phyloP scores from a whole-genome alignment of 2,329 filamentous ascomycete species.

The Fusarium newnesense region DNA sequence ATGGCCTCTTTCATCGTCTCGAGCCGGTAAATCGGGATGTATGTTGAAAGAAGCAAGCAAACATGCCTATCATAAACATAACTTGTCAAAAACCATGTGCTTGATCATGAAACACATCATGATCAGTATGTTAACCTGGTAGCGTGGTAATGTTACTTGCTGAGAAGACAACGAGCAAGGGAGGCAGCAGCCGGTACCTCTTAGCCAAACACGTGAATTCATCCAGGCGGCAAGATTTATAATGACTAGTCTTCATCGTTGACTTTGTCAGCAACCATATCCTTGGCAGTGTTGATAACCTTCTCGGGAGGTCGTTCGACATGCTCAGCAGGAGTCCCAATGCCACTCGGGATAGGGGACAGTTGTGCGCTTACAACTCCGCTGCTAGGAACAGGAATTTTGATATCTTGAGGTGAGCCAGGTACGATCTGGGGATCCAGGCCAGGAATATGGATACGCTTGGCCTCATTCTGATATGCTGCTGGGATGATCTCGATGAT shows the following conservation, averaged over 20 bases:
- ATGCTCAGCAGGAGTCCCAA: slow-evolving; percentile 59
- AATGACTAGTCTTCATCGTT: slow-evolving; percentile 60
- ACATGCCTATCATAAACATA: background rate
- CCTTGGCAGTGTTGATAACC: slow-evolving; percentile 61
- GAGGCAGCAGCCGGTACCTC: background rate
- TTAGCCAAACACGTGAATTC: background rate
- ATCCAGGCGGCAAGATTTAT: background rate
- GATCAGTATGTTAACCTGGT: slow-evolving; percentile 22
- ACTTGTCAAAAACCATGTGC: slow-evolving; percentile 28
- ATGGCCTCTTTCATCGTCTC: background rate
- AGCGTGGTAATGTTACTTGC: background rate
- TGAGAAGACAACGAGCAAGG: background rate
- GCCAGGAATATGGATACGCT: slow-evolving; percentile 85
- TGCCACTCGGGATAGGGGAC: slow-evolving; percentile 59
- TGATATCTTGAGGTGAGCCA: slow-evolving; percentile 81
- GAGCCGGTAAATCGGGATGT: slow-evolving; percentile 24
- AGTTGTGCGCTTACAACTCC: slow-evolving; percentile 49
- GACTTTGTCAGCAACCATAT: slow-evolving; percentile 63
- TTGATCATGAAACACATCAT: slow-evolving; percentile 32
- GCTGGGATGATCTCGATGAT: slow-evolving; percentile 99
- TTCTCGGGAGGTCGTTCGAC: slow-evolving; percentile 58
- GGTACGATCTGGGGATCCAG: slow-evolving; percentile 75
- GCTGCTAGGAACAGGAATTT: slow-evolving; percentile 74
- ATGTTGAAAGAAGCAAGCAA: slow-evolving; percentile 17
- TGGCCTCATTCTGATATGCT: slow-evolving; percentile 96